These are phyloP conservation scores for Bondarzewia mesenterica DNA, from an alignment of 1,284 basidiomycete genomes.

Conservation along the genomic window DNA sequence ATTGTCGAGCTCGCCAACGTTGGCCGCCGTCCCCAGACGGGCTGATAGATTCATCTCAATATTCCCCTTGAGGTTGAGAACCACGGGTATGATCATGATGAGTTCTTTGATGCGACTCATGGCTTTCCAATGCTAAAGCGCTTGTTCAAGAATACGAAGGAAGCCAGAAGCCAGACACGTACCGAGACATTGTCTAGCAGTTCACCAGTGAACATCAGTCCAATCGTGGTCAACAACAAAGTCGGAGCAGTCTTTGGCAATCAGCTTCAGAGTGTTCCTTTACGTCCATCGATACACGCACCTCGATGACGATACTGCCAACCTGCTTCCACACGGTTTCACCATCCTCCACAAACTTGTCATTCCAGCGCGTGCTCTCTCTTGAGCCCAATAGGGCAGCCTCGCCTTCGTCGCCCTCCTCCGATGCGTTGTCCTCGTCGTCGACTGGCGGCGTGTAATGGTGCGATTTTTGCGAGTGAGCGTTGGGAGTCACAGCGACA, in stretches of 20 bases:
- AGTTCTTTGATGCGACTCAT: slow-evolving; percentile 90
- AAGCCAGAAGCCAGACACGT: slow-evolving; percentile 20
- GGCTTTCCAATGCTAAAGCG: slow-evolving; percentile 71
- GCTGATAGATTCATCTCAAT: slow-evolving; percentile 91
- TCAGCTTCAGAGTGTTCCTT: slow-evolving; percentile 1
- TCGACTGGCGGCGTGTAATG: slow-evolving; percentile 16
- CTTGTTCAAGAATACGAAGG: not conserved
- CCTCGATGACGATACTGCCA: slow-evolving; percentile 58
- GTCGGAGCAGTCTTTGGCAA: slow-evolving; percentile 60
- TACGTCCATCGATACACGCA: slow-evolving; percentile 21
- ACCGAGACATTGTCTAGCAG: slow-evolving; percentile 82
- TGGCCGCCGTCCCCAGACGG: slow-evolving; percentile 67
- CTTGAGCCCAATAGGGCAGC: slow-evolving; percentile 25
- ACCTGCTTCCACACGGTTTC: slow-evolving; percentile 40
- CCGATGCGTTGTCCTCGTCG: slow-evolving; percentile 18
- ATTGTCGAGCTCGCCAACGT: slow-evolving; percentile 86
- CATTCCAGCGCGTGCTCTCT: slow-evolving; percentile 18
- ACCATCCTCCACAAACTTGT: slow-evolving; percentile 13
- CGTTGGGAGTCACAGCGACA: slow-evolving; percentile 21
- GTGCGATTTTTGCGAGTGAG: slow-evolving; percentile 9
- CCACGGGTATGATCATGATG: slow-evolving; percentile 92
- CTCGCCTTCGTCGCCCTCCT: slow-evolving; percentile 23
- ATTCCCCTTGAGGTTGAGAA: slow-evolving; percentile 95
- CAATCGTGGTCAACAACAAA: slow-evolving; percentile 61
- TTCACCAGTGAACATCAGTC: slow-evolving; percentile 83